Evolutionary conservation across 306 rosid genomes (phyloP).

Genomic region (Spatholobus suberectus): DNA sequence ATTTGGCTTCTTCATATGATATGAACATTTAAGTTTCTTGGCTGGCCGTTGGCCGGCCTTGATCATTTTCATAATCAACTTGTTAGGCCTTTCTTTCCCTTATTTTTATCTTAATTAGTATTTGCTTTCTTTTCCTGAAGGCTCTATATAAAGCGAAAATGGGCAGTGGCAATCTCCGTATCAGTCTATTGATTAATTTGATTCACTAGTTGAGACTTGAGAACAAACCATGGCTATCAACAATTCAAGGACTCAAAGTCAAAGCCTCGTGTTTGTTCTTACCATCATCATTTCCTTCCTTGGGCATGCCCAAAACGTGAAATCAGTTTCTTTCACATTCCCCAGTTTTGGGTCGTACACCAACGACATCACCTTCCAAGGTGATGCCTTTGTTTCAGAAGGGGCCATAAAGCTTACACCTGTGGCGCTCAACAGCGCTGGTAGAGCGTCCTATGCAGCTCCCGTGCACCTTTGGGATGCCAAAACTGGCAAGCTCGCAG

Average conservation of each 20-base stretch:
- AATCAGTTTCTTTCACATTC: conserved; percentile 34
- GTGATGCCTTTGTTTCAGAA: conserved; percentile 8
- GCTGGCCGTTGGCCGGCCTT: not conserved
- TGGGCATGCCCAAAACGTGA: not conserved
- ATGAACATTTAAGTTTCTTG: not conserved
- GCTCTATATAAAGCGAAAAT: not conserved
- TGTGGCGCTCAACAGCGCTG: conserved; percentile 15
- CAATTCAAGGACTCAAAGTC: not conserved
- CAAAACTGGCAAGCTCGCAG: not conserved
- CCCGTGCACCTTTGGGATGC: conserved; percentile 53
- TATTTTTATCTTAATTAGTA: no score
- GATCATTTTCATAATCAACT: not conserved
- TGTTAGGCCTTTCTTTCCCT: not conserved
- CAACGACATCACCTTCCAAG: conserved; percentile 22
- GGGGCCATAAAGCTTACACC: conserved; percentile 17
- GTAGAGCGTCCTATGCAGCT: conserved; percentile 47
- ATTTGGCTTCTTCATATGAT: conserved; percentile 34
- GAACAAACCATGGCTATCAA: conserved; percentile 28
- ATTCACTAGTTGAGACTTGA: not conserved
- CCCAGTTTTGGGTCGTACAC: not conserved
- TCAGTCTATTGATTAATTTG: not conserved
- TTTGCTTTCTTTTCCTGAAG: not conserved
- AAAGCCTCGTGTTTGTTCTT: not conserved
- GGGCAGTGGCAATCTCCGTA: not conserved
- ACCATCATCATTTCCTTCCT: conserved; percentile 7